Percentiles rank a stretch among this genome's conserved stretches.
These are phyloP conservation scores for Fusarium sublunatum DNA, from an alignment of 2,329 filamentous ascomycete genomes.

Conservation along the genomic window DNA sequence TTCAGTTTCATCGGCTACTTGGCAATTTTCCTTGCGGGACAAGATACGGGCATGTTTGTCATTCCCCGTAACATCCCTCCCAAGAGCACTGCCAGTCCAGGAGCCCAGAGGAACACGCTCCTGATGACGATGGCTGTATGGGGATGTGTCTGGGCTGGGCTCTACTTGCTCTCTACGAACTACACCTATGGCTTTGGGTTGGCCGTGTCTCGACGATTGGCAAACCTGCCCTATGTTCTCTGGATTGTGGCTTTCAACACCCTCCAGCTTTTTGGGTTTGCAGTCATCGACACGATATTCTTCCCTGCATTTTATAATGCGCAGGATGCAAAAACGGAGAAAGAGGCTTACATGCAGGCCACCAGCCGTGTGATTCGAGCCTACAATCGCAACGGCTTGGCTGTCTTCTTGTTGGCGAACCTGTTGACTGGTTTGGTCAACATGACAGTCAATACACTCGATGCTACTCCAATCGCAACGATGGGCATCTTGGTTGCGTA, in stretches of 20 bases:
- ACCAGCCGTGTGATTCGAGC: constrained; percentile 85
- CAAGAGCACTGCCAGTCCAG: constrained; percentile 55
- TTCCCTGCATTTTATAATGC: constrained; percentile 78
- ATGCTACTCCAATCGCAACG: constrained; percentile 71
- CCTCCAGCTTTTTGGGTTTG: constrained; percentile 82
- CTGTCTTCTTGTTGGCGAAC: constrained; percentile 88
- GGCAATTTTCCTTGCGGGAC: constrained; percentile 91
- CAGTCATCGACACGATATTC: constrained; percentile 78
- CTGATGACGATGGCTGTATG: constrained; percentile 73
- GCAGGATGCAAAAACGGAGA: constrained; percentile 66
- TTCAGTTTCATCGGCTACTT: constrained; percentile 95
- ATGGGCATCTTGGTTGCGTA: constrained; percentile 83
- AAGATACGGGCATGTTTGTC: constrained; percentile 82
- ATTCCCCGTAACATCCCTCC: constrained; percentile 69
- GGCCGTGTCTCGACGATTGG: constrained; percentile 85
- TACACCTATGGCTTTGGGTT: constrained; percentile 78
- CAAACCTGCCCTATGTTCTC: constrained; percentile 92
- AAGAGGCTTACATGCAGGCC: constrained; percentile 71
- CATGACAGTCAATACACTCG: constrained; percentile 83
- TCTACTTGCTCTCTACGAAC: constrained; percentile 77
- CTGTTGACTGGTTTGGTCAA: constrained; percentile 90
- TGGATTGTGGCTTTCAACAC: constrained; percentile 95
- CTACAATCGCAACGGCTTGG: constrained; percentile 89
- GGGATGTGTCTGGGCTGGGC: constrained; percentile 72
- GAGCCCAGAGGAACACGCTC: constrained; percentile 66